These are phyloP conservation scores for Hebeloma cylindrosporum DNA, from an alignment of 768 basidiomycete genomes.

Conservation along the genomic window DNA sequence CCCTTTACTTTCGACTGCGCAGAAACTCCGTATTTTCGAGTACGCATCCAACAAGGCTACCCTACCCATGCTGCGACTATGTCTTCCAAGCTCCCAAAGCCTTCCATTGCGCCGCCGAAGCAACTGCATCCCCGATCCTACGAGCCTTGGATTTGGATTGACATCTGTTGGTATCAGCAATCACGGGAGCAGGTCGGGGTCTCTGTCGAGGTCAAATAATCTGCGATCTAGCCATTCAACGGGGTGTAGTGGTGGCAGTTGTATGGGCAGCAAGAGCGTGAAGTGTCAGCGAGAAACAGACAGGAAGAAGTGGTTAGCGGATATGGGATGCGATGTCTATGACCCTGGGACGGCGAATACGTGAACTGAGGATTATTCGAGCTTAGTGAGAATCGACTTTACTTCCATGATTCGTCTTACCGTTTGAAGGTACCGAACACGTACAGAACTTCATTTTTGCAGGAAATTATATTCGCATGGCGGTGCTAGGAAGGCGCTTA, in stretches of 20 bases:
- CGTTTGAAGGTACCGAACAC: too few species aligned
- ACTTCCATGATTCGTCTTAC: too few species aligned
- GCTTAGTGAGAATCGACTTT: too few species aligned
- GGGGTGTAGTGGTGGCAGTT: constrained; percentile 1
- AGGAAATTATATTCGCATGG: too few species aligned
- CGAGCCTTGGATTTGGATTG: background rate
- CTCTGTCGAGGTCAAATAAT: too few species aligned
- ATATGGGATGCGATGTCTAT: constrained; percentile 5
- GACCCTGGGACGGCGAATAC: too few species aligned
- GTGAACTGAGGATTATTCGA: too few species aligned
- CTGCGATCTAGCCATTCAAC: background rate
- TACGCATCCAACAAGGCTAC: constrained; percentile 16
- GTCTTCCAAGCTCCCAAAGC: constrained; percentile 7
- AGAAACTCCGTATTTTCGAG: constrained; percentile 18
- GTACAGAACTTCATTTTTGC: too few species aligned
- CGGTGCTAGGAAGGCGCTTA: too few species aligned
- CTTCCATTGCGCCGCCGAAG: background rate
- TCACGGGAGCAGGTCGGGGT: constrained; percentile 4
- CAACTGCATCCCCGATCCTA: constrained; percentile 11
- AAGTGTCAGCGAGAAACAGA: background rate
- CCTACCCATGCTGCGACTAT: constrained; percentile 15
- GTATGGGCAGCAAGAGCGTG: background rate
- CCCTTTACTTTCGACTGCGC: constrained; percentile 13
- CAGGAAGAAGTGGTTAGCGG: background rate
- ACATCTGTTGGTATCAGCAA: background rate